phyloP scores from a whole-genome alignment of 257 asterid genomes.

The Datura wrightii region DNA sequence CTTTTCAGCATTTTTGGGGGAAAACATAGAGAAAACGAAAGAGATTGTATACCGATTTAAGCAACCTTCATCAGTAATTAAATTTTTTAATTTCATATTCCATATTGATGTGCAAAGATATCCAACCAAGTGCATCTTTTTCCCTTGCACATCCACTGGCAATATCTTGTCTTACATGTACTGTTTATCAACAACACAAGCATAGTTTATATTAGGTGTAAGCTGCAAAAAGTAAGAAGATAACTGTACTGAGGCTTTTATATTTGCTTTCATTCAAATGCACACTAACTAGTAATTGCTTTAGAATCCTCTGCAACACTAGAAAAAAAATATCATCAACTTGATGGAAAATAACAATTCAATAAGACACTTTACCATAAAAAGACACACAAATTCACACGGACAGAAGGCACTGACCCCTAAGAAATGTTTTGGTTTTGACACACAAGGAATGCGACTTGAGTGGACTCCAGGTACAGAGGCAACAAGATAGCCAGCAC shows the following conservation, averaged over 20 bases:
- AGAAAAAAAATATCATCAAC: not conserved
- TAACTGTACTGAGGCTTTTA: not conserved
- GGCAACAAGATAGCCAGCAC: slow-evolving; percentile 75
- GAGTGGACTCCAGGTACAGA: slow-evolving; percentile 87
- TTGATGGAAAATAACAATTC: not conserved
- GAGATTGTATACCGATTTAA: not conserved
- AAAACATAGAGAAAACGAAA: not conserved
- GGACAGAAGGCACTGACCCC: slow-evolving; percentile 55
- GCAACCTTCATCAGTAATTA: not conserved
- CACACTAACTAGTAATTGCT: not conserved
- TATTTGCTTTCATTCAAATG: not conserved
- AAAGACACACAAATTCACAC: not conserved
- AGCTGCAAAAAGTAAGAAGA: not conserved
- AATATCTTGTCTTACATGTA: not conserved
- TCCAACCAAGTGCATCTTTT: not conserved
- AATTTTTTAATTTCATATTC: not conserved
- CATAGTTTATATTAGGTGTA: not conserved
- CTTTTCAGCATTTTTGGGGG: not conserved
- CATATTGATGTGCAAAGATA: not conserved
- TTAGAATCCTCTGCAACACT: not conserved
- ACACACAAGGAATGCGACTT: slow-evolving; percentile 49
- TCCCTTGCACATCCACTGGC: not conserved
- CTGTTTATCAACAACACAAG: slow-evolving; percentile 13
- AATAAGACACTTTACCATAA: not conserved
- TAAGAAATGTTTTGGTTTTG: slow-evolving; percentile 54